A percentile compares a stretch with the other conserved stretches of the same genome.
Evolutionary conservation across 495 filamentous ascomycete genomes (phyloP).

Genomic region (Apodospora peruviana): DNA sequence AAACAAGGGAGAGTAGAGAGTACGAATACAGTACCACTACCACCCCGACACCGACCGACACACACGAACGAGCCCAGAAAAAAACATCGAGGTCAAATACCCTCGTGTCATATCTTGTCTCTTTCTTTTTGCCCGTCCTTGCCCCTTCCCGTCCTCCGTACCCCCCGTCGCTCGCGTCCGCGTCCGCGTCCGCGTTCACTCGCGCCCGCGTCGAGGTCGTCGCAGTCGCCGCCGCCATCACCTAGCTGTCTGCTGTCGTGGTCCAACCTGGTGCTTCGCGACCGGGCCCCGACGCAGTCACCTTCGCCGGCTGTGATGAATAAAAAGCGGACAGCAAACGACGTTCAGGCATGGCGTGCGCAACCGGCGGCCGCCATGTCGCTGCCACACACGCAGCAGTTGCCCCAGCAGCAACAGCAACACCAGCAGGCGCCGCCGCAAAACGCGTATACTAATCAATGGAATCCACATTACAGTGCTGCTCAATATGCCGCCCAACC

Average conservation of each 20-base stretch:
- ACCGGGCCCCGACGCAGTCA: slow-evolving; percentile 21
- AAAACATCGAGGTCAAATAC: slow-evolving; percentile 9
- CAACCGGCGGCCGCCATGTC: slow-evolving; percentile 29
- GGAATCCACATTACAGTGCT: slow-evolving; percentile 23
- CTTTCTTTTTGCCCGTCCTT: slow-evolving; percentile 10
- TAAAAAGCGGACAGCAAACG: slow-evolving; percentile 26
- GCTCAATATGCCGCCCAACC: slow-evolving; percentile 27
- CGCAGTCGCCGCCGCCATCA: slow-evolving; percentile 9
- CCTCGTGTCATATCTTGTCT: slow-evolving; percentile 4
- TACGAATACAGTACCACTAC: slow-evolving; percentile 9
- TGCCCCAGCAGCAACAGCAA: slow-evolving; percentile 16
- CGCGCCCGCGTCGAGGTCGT: not conserved
- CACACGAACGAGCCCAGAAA: slow-evolving; percentile 13
- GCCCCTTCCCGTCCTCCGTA: not conserved
- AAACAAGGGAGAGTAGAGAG: slow-evolving; percentile 21
- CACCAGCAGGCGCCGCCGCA: slow-evolving; percentile 9
- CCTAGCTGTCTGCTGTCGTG: slow-evolving; percentile 13
- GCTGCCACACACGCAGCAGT: slow-evolving; percentile 24
- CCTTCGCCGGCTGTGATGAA: slow-evolving; percentile 22
- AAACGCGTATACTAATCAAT: slow-evolving; percentile 28
- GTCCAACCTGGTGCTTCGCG: slow-evolving; percentile 22
- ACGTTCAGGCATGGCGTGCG: slow-evolving; percentile 27
- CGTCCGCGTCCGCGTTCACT: slow-evolving; percentile 3
- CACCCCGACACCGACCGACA: slow-evolving; percentile 5
- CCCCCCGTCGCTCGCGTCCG: slow-evolving; percentile 5